A percentile compares a stretch with the other conserved stretches of the same genome.
These are phyloP conservation scores for Lachnellula occidentalis DNA, from an alignment of 2,329 filamentous ascomycete species.

Conservation along the genomic window DNA sequence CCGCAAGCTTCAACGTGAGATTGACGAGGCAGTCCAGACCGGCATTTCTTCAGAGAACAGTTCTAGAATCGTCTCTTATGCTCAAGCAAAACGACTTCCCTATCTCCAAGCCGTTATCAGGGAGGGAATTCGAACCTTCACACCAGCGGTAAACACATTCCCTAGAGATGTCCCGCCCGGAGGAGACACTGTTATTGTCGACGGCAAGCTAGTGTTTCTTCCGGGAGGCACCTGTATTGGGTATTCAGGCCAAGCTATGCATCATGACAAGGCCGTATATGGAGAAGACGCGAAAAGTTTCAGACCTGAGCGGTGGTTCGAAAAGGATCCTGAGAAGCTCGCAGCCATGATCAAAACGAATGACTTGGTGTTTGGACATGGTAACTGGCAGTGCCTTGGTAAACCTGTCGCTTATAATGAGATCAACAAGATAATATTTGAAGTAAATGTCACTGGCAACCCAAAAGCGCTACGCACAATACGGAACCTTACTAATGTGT, in stretches of 20 bases:
- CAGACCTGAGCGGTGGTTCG: slow-evolving; percentile 44
- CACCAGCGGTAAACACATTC: slow-evolving; percentile 34
- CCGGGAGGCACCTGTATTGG: slow-evolving; percentile 16
- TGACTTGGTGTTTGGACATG: slow-evolving; percentile 40
- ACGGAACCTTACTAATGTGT: no score
- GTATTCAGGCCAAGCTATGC: slow-evolving; percentile 35
- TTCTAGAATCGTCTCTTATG: no score
- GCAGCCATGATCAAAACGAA: slow-evolving; percentile 34
- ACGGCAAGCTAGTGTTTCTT: slow-evolving; percentile 9
- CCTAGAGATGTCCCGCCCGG: slow-evolving; percentile 11
- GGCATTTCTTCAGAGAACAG: no score
- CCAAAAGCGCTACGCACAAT: no score
- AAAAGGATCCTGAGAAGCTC: slow-evolving; percentile 18
- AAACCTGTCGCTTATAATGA: slow-evolving; percentile 44
- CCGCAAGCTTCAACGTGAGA: no score
- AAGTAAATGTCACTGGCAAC: no score
- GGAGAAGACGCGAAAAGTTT: slow-evolving; percentile 36
- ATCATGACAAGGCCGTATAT: slow-evolving; percentile 32
- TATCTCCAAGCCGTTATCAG: slow-evolving; percentile 46
- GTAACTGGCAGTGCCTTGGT: slow-evolving; percentile 41
- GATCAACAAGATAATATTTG: slow-evolving; percentile 42
- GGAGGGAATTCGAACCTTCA: slow-evolving; percentile 42
- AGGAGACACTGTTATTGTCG: slow-evolving; percentile 11
- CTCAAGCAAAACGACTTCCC: slow-evolving; percentile 28
- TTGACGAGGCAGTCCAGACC: no score